Conservation (phyloP, 1,139 yeast species). For the Diutina siamensis region DNA sequence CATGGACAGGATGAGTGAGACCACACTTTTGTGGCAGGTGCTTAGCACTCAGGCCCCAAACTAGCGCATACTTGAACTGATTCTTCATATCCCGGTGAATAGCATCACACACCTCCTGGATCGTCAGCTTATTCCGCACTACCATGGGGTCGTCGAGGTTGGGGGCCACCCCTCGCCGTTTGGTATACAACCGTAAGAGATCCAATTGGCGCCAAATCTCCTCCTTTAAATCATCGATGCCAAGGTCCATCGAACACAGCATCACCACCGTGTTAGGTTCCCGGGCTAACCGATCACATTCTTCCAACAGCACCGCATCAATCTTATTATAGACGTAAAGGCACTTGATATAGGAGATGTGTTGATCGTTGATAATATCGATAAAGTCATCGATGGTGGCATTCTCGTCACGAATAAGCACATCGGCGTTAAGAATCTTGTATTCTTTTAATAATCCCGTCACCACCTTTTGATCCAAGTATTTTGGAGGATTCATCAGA, state of each 20-base stretch:
- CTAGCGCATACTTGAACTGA: conserved; percentile 86
- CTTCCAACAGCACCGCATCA: conserved; percentile 92
- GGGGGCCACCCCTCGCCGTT: conserved; percentile 65
- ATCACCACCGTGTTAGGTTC: conserved; percentile 88
- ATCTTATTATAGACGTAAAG: conserved; percentile 89
- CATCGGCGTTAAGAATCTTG: conserved; percentile 91
- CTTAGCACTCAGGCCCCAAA: conserved; percentile 94
- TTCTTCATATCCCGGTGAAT: conserved; percentile 89
- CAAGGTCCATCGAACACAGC: conserved; percentile 82
- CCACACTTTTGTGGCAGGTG: conserved; percentile 98
- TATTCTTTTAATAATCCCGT: conserved; percentile 94
- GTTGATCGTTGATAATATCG: conserved; percentile 80
- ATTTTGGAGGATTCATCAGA: conserved; percentile 69
- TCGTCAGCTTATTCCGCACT: conserved; percentile 65
- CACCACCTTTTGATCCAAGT: conserved; percentile 74
- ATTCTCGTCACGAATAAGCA: conserved; percentile 87
- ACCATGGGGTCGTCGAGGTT: conserved; percentile 86
- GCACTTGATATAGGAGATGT: conserved; percentile 82
- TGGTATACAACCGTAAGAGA: conserved; percentile 73
- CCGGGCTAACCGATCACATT: conserved; percentile 83
- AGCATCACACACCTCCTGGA: conserved; percentile 83
- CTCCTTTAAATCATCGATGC: conserved; percentile 77
- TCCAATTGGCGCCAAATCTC: conserved; percentile 88
- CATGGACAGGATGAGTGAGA: conserved; percentile 67
- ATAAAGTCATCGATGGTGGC: conserved; percentile 90